Conservation (phyloP, 116 monocot species). For the Posidonia oceanica region DNA sequence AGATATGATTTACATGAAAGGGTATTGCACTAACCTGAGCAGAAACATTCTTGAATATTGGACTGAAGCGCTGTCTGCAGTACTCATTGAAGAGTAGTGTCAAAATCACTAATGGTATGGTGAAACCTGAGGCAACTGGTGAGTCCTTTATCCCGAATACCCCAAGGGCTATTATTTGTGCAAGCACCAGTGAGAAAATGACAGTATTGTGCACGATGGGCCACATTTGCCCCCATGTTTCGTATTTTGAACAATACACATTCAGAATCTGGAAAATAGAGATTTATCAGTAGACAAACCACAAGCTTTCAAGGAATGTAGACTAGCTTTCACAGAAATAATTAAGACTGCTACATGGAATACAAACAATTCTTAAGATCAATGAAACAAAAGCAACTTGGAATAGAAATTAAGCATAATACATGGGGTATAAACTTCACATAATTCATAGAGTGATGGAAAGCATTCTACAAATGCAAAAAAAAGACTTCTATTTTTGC, state of each 20-base stretch:
- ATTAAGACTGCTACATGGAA: neutral
- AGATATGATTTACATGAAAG: neutral
- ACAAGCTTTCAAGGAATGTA: neutral
- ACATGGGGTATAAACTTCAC: no score
- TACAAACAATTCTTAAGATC: no score
- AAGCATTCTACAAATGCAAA: no score
- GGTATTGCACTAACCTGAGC: slow-evolving; percentile 14
- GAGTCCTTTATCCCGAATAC: slow-evolving; percentile 75
- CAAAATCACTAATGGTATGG: slow-evolving; percentile 58
- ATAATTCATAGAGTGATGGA: no score
- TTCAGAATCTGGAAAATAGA: slow-evolving; percentile 63
- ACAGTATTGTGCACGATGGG: slow-evolving; percentile 78
- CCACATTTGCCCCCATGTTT: slow-evolving; percentile 75
- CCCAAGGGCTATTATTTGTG: slow-evolving; percentile 86
- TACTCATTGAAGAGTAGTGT: slow-evolving; percentile 91
- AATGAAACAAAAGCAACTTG: no score
- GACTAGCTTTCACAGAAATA: neutral
- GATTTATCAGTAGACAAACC: neutral
- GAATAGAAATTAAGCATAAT: no score
- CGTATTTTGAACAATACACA: slow-evolving; percentile 70
- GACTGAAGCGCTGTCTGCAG: slow-evolving; percentile 69
- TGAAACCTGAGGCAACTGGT: slow-evolving; percentile 57
- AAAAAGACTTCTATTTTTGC: no score
- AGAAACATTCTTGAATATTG: slow-evolving; percentile 55
- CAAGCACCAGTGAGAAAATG: slow-evolving; percentile 70